A percentile compares a stretch with the other conserved stretches of the same genome.
Conservation (phyloP, 768 basidiomycete genomes). For the Rhizopogon salebrosus region DNA sequence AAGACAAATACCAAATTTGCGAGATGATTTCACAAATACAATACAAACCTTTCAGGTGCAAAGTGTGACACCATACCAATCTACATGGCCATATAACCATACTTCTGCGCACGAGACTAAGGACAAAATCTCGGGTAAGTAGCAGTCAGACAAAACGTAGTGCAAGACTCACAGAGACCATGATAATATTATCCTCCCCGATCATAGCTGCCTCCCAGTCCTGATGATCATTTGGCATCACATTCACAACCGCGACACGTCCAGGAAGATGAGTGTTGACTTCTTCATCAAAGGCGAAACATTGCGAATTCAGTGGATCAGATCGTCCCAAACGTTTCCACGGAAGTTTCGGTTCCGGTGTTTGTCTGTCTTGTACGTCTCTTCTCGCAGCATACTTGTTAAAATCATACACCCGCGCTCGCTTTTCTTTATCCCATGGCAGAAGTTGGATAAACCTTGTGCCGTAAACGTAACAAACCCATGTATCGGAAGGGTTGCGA, state of each 20-base stretch:
- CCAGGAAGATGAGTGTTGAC: constrained; percentile 26
- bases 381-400: constrained; percentile 20
- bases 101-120: constrained; percentile 10
- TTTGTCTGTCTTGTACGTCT: constrained; percentile 6
- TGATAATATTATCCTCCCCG: constrained; percentile 29
- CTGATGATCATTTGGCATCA: not conserved
- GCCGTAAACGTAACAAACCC: constrained; percentile 33
- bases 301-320: constrained; percentile 6
- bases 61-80: not conserved
- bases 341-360: constrained; percentile 1
- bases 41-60: not conserved
- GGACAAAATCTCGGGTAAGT: not conserved
- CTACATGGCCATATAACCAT: constrained; percentile 26
- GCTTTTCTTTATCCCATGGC: constrained; percentile 14
- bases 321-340: constrained; percentile 15
- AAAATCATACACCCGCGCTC: constrained; percentile 28
- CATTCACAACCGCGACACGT: constrained; percentile 14
- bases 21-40: not conserved
- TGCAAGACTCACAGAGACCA: constrained; percentile 24
- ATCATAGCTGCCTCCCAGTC: constrained; percentile 31
- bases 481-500: constrained; percentile 22
- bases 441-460: constrained; percentile 25
- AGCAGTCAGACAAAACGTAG: not conserved
- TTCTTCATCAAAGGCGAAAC: constrained; percentile 14
- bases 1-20: not conserved